phyloP scores from a whole-genome alignment of 768 basidiomycete species.

The Mycena olivaceomarginata region DNA sequence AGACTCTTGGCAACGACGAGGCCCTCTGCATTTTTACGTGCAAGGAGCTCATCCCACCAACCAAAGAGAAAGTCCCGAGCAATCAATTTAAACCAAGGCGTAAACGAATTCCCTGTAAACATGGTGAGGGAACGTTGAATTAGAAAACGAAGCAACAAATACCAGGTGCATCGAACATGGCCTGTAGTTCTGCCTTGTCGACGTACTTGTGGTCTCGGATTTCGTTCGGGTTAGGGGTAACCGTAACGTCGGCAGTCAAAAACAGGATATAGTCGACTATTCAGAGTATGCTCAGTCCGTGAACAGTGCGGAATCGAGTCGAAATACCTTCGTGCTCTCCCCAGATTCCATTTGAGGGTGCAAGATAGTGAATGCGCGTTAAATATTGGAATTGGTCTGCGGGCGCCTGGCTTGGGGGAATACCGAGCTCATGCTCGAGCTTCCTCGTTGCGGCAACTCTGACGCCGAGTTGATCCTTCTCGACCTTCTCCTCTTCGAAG shows the following conservation, averaged over 20 bases:
- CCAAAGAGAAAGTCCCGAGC: slow-evolving; percentile 97
- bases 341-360: slow-evolving; percentile 94
- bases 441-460: slow-evolving; percentile 95
- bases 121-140: slow-evolving; percentile 15
- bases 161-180: slow-evolving; percentile 92
- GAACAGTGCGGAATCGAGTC: background rate
- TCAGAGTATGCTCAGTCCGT: slow-evolving; percentile 19
- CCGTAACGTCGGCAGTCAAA: slow-evolving; percentile 90
- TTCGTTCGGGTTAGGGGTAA: slow-evolving; percentile 91
- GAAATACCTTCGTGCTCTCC: slow-evolving; percentile 96
- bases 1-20: slow-evolving; percentile 79
- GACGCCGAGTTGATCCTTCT: slow-evolving; percentile 88
- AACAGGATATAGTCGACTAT: slow-evolving; percentile 99
- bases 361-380: slow-evolving; percentile 97
- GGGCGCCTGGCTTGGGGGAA: slow-evolving; percentile 85
- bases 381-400: slow-evolving; percentile 94
- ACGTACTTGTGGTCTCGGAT: slow-evolving; percentile 95
- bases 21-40: slow-evolving; percentile 74
- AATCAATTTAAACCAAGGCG: slow-evolving; percentile 99
- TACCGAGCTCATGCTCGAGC: slow-evolving; percentile 97
- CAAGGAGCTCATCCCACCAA: slow-evolving; percentile 96
- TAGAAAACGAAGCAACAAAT: slow-evolving; percentile 46
- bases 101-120: slow-evolving; percentile 87
- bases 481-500: slow-evolving; percentile 88
- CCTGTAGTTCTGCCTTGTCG: slow-evolving; percentile 90